Evolutionary conservation across 768 basidiomycete genomes (phyloP), one percentile per base, ranked within the genome.

Genomic region (Lactifluus piperatus): DNA sequence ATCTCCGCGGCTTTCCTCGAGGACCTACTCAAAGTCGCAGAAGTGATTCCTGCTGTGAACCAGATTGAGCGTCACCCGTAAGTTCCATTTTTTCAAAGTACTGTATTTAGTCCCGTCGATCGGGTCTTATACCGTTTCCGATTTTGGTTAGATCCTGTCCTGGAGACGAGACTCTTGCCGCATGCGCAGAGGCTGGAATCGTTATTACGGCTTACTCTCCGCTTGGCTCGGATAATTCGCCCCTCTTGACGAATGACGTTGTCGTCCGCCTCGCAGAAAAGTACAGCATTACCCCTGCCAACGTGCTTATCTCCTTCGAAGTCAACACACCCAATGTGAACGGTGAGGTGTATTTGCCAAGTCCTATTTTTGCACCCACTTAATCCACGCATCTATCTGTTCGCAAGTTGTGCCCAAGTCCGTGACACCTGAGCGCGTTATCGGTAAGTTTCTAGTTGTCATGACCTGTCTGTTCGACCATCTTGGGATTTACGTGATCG

Each of bases 1-100:
- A 82, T 85, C 68, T 84, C 81, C 8, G 75, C 84, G 47, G 71
- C 80, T 41, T 86, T 76, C 71, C 71, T 92, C 41, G 76, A 84
- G 59, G 74, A 81, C 43, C 75, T 91, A 22, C 73, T 88, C 43
- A 77, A 76, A 62, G 74, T 77, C 39, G 76, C 80, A 54, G 71
- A 68, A 37, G 75, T 85, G 43, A 72, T 85, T 36, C 89, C 88
- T 16, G 88, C 86, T 0, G 83, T 84, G 29, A 91, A 91, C 74
- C 91, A 93, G 73, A 79, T 92, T 57, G 87, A 87, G 70, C 74
- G 83, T 36, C 87, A 88, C 68, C 84, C 87, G 76, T 85, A 69
- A 57, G 79, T 74, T 46, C 54, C 22, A 27, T n/a, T 26, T n/a
- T 36, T 32, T 32, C 20, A 18, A 24, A 11, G 5, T 1, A 1